Evolutionary conservation across 2,329 filamentous ascomycete species (phyloP).

Genomic region (Monosporascus sp.): DNA sequence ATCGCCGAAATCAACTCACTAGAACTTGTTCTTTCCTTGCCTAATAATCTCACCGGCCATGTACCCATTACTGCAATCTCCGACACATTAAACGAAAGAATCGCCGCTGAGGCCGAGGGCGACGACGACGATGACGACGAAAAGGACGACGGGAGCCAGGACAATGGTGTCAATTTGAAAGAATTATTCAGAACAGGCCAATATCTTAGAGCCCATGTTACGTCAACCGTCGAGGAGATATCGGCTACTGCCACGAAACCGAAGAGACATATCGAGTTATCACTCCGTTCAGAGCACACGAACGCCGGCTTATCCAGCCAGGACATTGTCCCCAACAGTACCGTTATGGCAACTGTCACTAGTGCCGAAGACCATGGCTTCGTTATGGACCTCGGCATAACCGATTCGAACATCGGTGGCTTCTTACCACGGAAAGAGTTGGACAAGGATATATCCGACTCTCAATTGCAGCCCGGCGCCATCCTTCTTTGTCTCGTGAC

Average conservation of each 20-base stretch:
- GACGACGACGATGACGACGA: conserved; percentile 51
- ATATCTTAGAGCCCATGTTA: conserved; percentile 79
- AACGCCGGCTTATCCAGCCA: conserved; percentile 71
- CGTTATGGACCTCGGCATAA: conserved; percentile 84
- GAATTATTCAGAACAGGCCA: conserved; percentile 78
- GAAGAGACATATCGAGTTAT: conserved; percentile 82
- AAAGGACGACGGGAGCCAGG: conserved; percentile 44
- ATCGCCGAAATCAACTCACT: conserved; percentile 75
- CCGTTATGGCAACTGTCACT: conserved; percentile 79
- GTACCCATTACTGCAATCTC: conserved; percentile 92
- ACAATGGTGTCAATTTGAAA: conserved; percentile 64
- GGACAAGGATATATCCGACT: conserved; percentile 58
- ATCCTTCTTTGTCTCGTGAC: conserved; percentile 81
- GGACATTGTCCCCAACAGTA: conserved; percentile 69
- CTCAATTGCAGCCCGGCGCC: conserved; percentile 72
- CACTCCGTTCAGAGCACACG: conserved; percentile 70
- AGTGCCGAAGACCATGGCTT: conserved; percentile 96
- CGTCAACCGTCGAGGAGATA: conserved; percentile 69
- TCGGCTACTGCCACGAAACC: conserved; percentile 49
- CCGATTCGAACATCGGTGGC: conserved; percentile 63
- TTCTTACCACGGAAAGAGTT: conserved; percentile 86
- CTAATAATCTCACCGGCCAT: conserved; percentile 89
- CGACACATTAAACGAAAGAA: conserved; percentile 66
- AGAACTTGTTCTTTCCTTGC: conserved; percentile 75
- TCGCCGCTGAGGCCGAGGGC: conserved; percentile 63